A percentile compares a stretch with the other conserved stretches of the same genome.
phyloP scores from a whole-genome alignment of 495 filamentous ascomycete species.

The Xylaria nigripes region DNA sequence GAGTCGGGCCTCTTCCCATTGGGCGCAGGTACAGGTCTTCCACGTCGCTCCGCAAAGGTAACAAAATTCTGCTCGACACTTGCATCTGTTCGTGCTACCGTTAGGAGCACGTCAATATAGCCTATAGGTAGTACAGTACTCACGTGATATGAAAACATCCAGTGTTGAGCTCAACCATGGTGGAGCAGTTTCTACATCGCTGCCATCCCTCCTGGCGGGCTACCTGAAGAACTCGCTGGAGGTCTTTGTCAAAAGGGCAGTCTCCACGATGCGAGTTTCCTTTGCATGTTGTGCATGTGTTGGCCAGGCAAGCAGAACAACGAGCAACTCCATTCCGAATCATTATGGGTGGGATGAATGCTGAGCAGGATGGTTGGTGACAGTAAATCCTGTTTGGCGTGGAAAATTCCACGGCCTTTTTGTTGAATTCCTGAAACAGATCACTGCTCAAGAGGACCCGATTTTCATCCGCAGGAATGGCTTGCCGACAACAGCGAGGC shows the following conservation, averaged over 20 bases:
- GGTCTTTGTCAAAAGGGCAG: slow-evolving; percentile 63
- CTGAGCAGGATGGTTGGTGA: slow-evolving; percentile 31
- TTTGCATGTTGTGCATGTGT: slow-evolving; percentile 45
- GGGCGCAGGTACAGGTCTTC: slow-evolving; percentile 41
- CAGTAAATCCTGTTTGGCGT: slow-evolving; percentile 45
- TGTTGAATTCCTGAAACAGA: slow-evolving; percentile 24
- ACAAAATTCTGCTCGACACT: slow-evolving; percentile 49
- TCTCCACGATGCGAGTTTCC: slow-evolving; percentile 36
- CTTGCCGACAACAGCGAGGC: slow-evolving; percentile 42
- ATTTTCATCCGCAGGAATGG: slow-evolving; percentile 29
- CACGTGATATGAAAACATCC: slow-evolving; percentile 81
- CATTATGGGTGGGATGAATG: slow-evolving; percentile 32
- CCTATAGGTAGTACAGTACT: background rate
- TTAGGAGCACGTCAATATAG: slow-evolving; percentile 1
- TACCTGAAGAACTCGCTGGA: slow-evolving; percentile 52
- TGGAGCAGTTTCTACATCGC: slow-evolving; percentile 61
- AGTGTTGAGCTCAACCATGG: slow-evolving; percentile 62
- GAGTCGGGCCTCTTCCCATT: slow-evolving; percentile 34
- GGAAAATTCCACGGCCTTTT: slow-evolving; percentile 39
- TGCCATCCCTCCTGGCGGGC: slow-evolving; percentile 64
- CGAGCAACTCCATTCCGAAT: slow-evolving; percentile 30
- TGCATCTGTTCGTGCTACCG: slow-evolving; percentile 31
- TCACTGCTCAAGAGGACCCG: slow-evolving; percentile 24
- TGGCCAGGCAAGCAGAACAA: slow-evolving; percentile 31
- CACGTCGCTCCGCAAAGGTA: slow-evolving; percentile 47